Evolutionary conservation across 805 yeast species (phyloP), one percentile per base, ranked within the genome.

Genomic region (Candida loeiensis): DNA sequence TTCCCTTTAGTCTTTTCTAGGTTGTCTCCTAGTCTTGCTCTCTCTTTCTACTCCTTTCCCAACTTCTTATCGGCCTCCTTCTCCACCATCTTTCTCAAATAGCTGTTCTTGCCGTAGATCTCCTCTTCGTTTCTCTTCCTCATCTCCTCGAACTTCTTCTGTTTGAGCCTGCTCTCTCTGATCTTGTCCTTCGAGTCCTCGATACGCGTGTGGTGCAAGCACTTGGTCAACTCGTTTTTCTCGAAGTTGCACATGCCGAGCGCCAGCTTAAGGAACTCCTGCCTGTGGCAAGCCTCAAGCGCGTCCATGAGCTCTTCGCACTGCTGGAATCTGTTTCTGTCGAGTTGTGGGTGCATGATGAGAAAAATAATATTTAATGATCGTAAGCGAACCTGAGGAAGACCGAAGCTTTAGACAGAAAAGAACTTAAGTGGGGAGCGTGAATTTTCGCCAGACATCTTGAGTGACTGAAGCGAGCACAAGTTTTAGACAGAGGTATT

Each of bases 301-400:
- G 95, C 96, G 45, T 82, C 81, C 59, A 93, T 88, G 29, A 88
- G 73, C 45, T 82, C 85, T 38, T 76, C 79, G 61, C 99, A 91
- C 14, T 84, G 61, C 34, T 62, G 68, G 45, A 69, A 68, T 42
- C 73, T 55, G 45, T 59, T 60, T 47, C 56, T 63, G 50, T 70
- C 74, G 46, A 69, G 56, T 45, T 69, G 74, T 5, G 75, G 74
- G 46, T 69, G 75, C 74, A 69, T n/a, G n/a, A n/a, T n/a, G n/a
- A n/a, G n/a, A n/a, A n/a, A n/a, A n/a, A n/a, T n/a, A n/a, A n/a
- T n/a, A n/a, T n/a, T n/a, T n/a, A n/a, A n/a, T n/a, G n/a, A n/a
- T n/a, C n/a, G n/a, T n/a, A n/a, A n/a, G n/a, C n/a, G n/a, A n/a
- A n/a, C n/a, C n/a, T n/a, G n/a, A n/a, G n/a, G n/a, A n/a, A n/a